These are phyloP conservation scores for Elaeis oleifera DNA, from an alignment of 202 grass and related monocot species.

Conservation along the genomic window DNA sequence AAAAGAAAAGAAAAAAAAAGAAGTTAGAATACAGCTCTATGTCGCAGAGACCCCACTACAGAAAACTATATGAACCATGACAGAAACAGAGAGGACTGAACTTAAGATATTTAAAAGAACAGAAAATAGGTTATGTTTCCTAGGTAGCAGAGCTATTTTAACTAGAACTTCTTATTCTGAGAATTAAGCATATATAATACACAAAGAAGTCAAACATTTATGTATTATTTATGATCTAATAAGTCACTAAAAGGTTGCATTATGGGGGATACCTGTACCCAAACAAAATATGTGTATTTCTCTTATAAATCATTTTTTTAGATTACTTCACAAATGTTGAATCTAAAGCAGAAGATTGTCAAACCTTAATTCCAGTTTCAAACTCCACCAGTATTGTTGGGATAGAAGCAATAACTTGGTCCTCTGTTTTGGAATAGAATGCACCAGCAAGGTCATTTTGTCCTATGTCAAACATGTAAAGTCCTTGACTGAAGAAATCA, in stretches of 20 bases:
- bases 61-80: no score
- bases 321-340: background rate
- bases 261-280: background rate
- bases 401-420: conserved; percentile 80
- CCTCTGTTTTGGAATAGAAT: conserved; percentile 87
- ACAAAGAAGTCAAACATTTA: no score
- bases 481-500: conserved; percentile 64
- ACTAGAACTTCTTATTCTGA: no score
- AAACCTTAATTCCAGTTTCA: conserved; percentile 84
- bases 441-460: conserved; percentile 93
- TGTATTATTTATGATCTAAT: background rate
- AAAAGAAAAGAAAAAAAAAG: conserved; percentile 19
- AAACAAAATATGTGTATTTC: no score
- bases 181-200: no score
- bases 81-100: no score
- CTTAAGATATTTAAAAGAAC: no score
- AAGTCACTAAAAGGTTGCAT: conserved; percentile 1
- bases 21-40: background rate
- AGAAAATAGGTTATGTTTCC: no score
- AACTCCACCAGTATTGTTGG: conserved; percentile 85
- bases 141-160: no score
- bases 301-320: no score
- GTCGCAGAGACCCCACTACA: no score
- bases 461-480: conserved; percentile 99
- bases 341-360: conserved; percentile 1